Percentiles rank a stretch among this genome's conserved stretches.
Evolutionary conservation across 164 flowering plant genomes (phyloP).

Genomic region (Vitis rupestris): DNA sequence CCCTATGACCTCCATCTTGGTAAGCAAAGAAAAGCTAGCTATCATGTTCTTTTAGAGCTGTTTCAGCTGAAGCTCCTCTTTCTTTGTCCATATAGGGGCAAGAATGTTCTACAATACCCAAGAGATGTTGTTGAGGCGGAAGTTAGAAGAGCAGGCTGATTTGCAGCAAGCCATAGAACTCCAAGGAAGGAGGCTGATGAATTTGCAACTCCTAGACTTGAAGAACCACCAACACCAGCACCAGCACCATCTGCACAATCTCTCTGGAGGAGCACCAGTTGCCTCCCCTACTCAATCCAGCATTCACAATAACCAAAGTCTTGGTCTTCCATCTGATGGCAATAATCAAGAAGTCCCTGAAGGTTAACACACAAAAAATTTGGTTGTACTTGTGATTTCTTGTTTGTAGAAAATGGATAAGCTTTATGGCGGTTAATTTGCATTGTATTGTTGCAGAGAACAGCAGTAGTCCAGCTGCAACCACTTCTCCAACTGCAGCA

Average conservation of each 20-base stretch:
- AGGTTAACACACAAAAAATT: conserved; percentile 21
- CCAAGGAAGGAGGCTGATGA: conserved; percentile 74
- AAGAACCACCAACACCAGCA: conserved; percentile 44
- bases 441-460: conserved; percentile 22
- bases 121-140: conserved; percentile 62
- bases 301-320: conserved; percentile 24
- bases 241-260: conserved; percentile 36
- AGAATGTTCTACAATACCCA: conserved; percentile 69
- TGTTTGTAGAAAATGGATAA: neutral
- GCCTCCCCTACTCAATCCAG: conserved; percentile 31
- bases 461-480: conserved; percentile 20
- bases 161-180: conserved; percentile 85
- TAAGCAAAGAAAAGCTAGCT: conserved; percentile 12
- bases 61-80: conserved; percentile 4
- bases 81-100: conserved; percentile 31
- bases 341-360: conserved; percentile 31
- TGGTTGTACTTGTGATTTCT: neutral
- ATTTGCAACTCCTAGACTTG: conserved; percentile 68
- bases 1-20: conserved; percentile 48
- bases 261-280: conserved; percentile 34
- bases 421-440: neutral
- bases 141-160: conserved; percentile 78
- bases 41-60: neutral
- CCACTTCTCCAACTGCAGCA: conserved; percentile 15
- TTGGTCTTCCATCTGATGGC: conserved; percentile 27